Conservation (phyloP, 768 basidiomycete genomes). For the Amanita inopinata region DNA sequence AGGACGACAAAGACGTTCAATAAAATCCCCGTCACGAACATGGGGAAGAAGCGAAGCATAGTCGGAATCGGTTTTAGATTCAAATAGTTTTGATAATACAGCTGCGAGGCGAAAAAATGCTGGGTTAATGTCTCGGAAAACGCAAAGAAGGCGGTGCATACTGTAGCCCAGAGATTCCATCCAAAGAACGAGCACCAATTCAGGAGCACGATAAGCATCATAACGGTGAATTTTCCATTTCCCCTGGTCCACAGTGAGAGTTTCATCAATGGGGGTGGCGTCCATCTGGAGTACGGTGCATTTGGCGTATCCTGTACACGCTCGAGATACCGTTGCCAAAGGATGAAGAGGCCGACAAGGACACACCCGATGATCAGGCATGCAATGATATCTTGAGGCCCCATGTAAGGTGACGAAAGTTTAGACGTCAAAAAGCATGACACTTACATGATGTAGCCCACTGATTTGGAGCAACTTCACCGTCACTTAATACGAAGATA, state of each 20-base stretch:
- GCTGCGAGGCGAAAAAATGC: slow-evolving; percentile 21
- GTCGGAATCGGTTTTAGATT: slow-evolving; percentile 44
- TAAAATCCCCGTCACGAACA: slow-evolving; percentile 53
- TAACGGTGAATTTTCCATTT: slow-evolving; percentile 44
- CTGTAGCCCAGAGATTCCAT: slow-evolving; percentile 33
- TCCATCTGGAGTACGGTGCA: slow-evolving; percentile 15
- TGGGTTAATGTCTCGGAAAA: background rate
- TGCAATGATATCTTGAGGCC: slow-evolving; percentile 56
- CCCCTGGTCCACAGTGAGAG: slow-evolving; percentile 51
- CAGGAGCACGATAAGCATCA: slow-evolving; percentile 48
- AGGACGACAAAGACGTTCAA: slow-evolving; percentile 61
- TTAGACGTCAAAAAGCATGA: slow-evolving; percentile 3
- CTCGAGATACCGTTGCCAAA: slow-evolving; percentile 62
- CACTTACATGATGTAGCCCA: slow-evolving; percentile 43
- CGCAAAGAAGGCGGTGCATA: slow-evolving; percentile 3
- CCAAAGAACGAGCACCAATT: slow-evolving; percentile 45
- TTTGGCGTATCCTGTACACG: slow-evolving; percentile 18
- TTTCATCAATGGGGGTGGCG: slow-evolving; percentile 53
- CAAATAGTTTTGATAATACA: slow-evolving; percentile 66
- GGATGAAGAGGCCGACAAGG: slow-evolving; percentile 44
- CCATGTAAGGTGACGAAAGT: slow-evolving; percentile 13
- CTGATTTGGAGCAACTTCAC: slow-evolving; percentile 41
- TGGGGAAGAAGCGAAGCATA: slow-evolving; percentile 61
- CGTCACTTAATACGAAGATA: slow-evolving; percentile 66
- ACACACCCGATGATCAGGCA: slow-evolving; percentile 54